phyloP scores from a whole-genome alignment of 805 yeast species.

The Yamadazyma tumulicola region DNA sequence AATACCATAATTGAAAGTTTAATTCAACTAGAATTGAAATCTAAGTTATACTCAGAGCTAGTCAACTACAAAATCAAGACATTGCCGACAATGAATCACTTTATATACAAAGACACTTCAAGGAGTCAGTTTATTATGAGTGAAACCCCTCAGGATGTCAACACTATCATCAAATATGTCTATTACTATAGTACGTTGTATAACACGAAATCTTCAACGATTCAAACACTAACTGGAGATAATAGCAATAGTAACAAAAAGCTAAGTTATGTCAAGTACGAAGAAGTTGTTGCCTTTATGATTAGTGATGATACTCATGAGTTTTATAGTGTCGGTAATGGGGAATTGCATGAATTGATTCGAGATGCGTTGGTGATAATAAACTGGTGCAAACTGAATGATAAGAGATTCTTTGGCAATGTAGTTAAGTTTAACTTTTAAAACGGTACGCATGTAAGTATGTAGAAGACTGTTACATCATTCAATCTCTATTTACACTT shows the following conservation, averaged over 20 bases:
- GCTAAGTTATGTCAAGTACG: conserved; percentile 37
- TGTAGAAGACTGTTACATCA: no score
- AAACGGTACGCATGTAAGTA: conserved; percentile 4
- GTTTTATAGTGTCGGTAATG: conserved; percentile 38
- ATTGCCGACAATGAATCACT: conserved; percentile 55
- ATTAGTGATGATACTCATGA: conserved; percentile 31
- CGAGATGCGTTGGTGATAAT: conserved; percentile 62
- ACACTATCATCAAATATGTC: conserved; percentile 35
- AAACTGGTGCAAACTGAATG: conserved; percentile 72
- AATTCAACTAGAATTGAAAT: conserved; percentile 18
- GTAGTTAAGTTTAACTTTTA: conserved; percentile 25
- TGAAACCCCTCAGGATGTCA: conserved; percentile 14
- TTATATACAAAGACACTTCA: conserved; percentile 68
- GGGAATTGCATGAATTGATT: conserved; percentile 55
- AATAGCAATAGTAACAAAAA: conserved; percentile 32
- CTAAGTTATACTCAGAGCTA: conserved; percentile 23
- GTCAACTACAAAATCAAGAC: conserved; percentile 6
- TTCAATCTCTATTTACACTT: conserved; percentile 1
- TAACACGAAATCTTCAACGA: conserved; percentile 18
- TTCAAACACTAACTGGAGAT: conserved; percentile 13
- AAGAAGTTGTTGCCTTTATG: conserved; percentile 33
- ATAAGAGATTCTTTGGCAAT: conserved; percentile 65
- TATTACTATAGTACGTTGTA: conserved; percentile 29
- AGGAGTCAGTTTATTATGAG: conserved; percentile 63
- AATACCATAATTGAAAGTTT: conserved; percentile 42